These are phyloP conservation scores for Lactarius hatsudake DNA, from an alignment of 768 basidiomycete species.

Conservation along the genomic window DNA sequence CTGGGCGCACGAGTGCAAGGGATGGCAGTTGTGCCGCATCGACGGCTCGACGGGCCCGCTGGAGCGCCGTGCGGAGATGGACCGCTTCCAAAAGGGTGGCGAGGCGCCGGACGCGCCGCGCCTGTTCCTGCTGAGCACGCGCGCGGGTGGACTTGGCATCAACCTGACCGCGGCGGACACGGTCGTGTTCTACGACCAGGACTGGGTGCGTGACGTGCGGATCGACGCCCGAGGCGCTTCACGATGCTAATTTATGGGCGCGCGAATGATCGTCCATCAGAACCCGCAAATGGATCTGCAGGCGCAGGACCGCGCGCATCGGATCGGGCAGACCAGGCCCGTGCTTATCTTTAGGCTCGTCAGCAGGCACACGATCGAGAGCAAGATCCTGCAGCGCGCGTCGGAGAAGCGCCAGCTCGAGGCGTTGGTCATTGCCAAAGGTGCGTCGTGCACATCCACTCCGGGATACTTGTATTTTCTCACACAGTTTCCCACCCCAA, in stretches of 20 bases:
- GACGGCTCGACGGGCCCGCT: slow-evolving; percentile 84
- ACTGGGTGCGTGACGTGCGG: slow-evolving; percentile 65
- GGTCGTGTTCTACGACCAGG: slow-evolving; percentile 91
- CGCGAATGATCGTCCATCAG: slow-evolving; percentile 36
- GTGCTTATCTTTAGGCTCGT: slow-evolving; percentile 89
- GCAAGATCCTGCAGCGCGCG: slow-evolving; percentile 86
- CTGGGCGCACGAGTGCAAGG: slow-evolving; percentile 85
- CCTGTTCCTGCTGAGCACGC: slow-evolving; percentile 78
- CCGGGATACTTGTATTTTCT: neutral
- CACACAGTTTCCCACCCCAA: slow-evolving; percentile 32
- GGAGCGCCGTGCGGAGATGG: slow-evolving; percentile 83
- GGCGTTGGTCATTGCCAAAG: slow-evolving; percentile 92
- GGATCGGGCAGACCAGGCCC: slow-evolving; percentile 91
- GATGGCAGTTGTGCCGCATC: slow-evolving; percentile 81
- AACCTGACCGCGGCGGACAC: slow-evolving; percentile 84
- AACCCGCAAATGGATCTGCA: slow-evolving; percentile 97
- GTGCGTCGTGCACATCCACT: slow-evolving; percentile 37
- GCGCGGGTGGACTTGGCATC: slow-evolving; percentile 77
- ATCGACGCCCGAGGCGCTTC: slow-evolving; percentile 11
- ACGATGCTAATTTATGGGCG: neutral
- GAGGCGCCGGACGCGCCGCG: slow-evolving; percentile 59
- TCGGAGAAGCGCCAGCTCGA: slow-evolving; percentile 87
- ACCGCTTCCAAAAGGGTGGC: slow-evolving; percentile 73
- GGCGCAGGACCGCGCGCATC: slow-evolving; percentile 92
- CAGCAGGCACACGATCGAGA: slow-evolving; percentile 86